phyloP scores from a whole-genome alignment of 1,284 basidiomycete species.

The Wolfiporia cocos region DNA sequence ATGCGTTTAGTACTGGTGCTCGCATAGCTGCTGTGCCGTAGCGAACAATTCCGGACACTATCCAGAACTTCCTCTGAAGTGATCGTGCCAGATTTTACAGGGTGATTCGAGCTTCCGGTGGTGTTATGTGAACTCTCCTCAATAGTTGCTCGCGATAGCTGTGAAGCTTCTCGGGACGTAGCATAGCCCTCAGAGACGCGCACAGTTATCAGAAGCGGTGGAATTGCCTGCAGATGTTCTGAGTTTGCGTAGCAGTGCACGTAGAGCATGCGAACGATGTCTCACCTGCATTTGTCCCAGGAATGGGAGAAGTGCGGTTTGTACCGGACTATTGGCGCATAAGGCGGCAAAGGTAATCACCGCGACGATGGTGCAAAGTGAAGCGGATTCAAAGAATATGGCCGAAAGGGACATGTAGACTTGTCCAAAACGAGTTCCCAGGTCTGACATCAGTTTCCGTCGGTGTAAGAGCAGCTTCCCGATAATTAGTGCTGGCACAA shows the following conservation, averaged over 20 bases:
- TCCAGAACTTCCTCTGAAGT: too few relatives aligned
- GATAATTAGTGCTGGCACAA: constrained; percentile 24
- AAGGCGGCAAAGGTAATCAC: constrained; percentile 26
- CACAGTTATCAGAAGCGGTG: background rate
- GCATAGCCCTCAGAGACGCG: background rate
- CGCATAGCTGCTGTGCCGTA: too few relatives aligned
- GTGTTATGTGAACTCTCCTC: too few relatives aligned
- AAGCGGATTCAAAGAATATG: constrained; percentile 25
- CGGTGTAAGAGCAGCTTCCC: constrained; percentile 15
- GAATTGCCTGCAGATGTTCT: background rate
- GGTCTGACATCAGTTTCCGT: background rate
- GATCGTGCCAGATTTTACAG: too few relatives aligned
- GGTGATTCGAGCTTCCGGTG: too few relatives aligned
- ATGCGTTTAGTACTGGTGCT: too few relatives aligned
- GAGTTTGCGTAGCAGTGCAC: background rate
- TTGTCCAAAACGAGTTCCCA: background rate
- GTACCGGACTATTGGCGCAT: constrained; percentile 23
- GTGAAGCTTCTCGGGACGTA: background rate
- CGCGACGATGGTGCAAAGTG: constrained; percentile 23
- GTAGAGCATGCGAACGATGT: background rate
- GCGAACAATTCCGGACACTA: too few relatives aligned
- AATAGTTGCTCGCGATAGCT: too few relatives aligned
- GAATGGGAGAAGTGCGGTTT: constrained; percentile 28
- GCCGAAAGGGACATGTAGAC: constrained; percentile 17
- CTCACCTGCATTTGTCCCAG: constrained; percentile 32